phyloP scores from a whole-genome alignment of 208 protist genomes.

The Angomonas desouzai region DNA sequence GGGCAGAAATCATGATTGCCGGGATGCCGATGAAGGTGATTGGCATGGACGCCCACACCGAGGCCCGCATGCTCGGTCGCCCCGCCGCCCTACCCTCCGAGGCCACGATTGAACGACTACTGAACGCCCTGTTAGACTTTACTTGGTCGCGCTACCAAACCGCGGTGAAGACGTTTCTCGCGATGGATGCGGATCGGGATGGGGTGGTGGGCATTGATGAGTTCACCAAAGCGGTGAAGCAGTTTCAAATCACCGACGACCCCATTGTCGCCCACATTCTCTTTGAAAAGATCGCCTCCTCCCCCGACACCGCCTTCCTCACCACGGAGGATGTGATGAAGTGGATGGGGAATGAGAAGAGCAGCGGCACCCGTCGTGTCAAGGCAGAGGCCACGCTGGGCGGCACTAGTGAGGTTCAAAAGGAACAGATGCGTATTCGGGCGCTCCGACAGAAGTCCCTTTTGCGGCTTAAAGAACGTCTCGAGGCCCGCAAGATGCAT shows the following conservation, averaged over 20 bases:
- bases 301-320: slow-evolving; percentile 49
- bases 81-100: slow-evolving; percentile 23
- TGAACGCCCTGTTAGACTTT: slow-evolving; percentile 63
- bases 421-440: slow-evolving; percentile 40
- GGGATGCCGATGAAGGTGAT: slow-evolving; percentile 63
- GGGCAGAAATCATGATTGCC: slow-evolving; percentile 63
- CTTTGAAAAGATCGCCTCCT: slow-evolving; percentile 50
- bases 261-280: slow-evolving; percentile 39
- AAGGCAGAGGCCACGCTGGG: slow-evolving; percentile 16
- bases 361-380: slow-evolving; percentile 17
- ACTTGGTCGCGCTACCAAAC: slow-evolving; percentile 65
- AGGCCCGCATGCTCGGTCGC: slow-evolving; percentile 44
- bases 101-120: slow-evolving; percentile 45
- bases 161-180: slow-evolving; percentile 73
- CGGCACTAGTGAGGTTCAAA: slow-evolving; percentile 27
- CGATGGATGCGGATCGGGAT: slow-evolving; percentile 82
- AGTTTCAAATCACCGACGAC: slow-evolving; percentile 75
- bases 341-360: slow-evolving; percentile 51
- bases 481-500: slow-evolving; percentile 72
- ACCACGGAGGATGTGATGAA: slow-evolving; percentile 73
- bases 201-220: slow-evolving; percentile 70
- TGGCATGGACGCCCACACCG: slow-evolving; percentile 80
- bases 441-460: slow-evolving; percentile 45
- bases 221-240: slow-evolving; percentile 58
- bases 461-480: slow-evolving; percentile 45